Conservation (phyloP, 1,284 basidiomycete genomes). For the Austroboletus novae-zelandiae region DNA sequence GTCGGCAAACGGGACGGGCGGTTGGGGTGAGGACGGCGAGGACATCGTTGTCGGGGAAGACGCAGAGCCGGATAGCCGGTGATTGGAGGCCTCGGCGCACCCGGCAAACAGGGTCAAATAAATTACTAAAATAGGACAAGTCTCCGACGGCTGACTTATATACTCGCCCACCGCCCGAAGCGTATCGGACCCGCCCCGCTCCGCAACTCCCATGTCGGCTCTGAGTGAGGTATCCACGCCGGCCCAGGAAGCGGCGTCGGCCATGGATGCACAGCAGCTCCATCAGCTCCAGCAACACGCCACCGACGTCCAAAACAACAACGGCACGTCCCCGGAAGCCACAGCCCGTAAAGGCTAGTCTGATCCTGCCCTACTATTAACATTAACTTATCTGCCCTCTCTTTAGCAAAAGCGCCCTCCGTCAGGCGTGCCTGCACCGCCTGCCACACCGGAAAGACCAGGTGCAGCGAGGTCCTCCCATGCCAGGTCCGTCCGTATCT, state of each 20-base stretch:
- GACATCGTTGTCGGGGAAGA: conserved; percentile 27
- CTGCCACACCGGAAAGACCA: conserved; percentile 77
- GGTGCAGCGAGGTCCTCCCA: conserved; percentile 74
- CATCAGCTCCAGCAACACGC: conserved; percentile 51
- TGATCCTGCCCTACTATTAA: conserved; percentile 14
- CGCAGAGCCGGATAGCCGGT: conserved; percentile 14
- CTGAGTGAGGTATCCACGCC: conserved; percentile 58
- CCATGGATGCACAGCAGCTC: conserved; percentile 57
- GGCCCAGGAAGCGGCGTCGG: conserved; percentile 58
- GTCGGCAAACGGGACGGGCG: conserved; percentile 55
- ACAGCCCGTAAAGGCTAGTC: conserved; percentile 32
- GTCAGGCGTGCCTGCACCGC: conserved; percentile 73
- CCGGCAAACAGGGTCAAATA: conserved; percentile 23
- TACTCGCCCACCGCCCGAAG: conserved; percentile 33
- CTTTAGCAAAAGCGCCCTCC: conserved; percentile 68
- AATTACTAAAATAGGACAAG: conserved; percentile 13
- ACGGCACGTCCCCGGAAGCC: conserved; percentile 28
- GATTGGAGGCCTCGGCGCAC: not conserved
- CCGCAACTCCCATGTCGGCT: conserved; percentile 61
- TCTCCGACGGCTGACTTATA: conserved; percentile 29
- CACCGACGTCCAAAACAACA: conserved; percentile 34
- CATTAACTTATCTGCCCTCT: conserved; percentile 6
- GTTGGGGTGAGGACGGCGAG: conserved; percentile 35
- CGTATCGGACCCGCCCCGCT: conserved; percentile 36
- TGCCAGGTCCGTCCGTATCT: conserved; percentile 55